Percentiles rank a stretch among this genome's conserved stretches.
These are phyloP conservation scores for Xylariaceae sp. DNA, from an alignment of 2,329 filamentous ascomycete species.

Conservation along the genomic window DNA sequence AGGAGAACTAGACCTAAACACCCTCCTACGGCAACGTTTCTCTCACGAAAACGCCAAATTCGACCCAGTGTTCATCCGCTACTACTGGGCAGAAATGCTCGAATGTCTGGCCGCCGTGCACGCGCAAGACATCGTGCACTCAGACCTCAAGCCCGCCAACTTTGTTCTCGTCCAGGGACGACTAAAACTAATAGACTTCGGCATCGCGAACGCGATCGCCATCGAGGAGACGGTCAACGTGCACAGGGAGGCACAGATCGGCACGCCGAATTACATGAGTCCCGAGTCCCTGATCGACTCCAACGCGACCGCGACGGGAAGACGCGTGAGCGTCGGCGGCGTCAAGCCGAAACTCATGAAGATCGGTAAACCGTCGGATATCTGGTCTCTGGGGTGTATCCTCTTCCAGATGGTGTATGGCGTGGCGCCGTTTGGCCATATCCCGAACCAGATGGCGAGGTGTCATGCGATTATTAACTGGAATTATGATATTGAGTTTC, in stretches of 20 bases:
- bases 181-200: constrained; percentile 96
- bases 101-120: constrained; percentile 91
- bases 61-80: constrained; percentile 88
- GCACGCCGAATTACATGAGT: constrained; percentile 98
- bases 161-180: constrained; percentile 89
- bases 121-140: constrained; percentile 87
- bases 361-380: constrained; percentile 89
- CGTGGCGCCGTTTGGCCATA: constrained; percentile 91
- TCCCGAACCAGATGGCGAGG: constrained; percentile 78
- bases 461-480: constrained; percentile 85
- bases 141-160: constrained; percentile 94
- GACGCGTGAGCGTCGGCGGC: constrained; percentile 34
- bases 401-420: constrained; percentile 98
- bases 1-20: constrained; percentile 89
- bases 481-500: constrained; percentile 69
- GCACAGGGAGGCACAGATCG: constrained; percentile 90
- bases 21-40: constrained; percentile 70
- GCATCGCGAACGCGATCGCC: constrained; percentile 95
- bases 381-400: constrained; percentile 96
- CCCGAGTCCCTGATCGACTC: constrained; percentile 89
- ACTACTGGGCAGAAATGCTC: constrained; percentile 99
- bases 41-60: constrained; percentile 71
- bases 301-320: constrained; percentile 49
- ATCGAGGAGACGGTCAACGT: constrained; percentile 95
- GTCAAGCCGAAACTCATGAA: constrained; percentile 75